Percentiles rank a stretch among this genome's conserved stretches.
phyloP scores from a whole-genome alignment of 306 rosid species.

The Inga oerstediana region DNA sequence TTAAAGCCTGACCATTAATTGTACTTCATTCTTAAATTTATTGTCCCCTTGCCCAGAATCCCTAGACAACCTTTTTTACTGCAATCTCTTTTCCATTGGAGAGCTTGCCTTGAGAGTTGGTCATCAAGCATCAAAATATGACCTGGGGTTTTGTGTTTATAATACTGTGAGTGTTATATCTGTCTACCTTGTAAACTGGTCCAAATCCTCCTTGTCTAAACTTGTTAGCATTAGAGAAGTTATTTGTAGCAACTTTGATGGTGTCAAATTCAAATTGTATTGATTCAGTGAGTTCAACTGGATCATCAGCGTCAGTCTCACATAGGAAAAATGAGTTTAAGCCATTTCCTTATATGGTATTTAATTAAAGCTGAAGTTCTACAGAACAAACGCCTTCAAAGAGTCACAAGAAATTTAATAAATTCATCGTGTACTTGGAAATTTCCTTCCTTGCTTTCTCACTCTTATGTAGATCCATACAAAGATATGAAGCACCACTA shows the following conservation, averaged over 20 bases:
- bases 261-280: constrained; percentile 36
- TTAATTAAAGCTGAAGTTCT: background rate
- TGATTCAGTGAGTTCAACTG: constrained; percentile 20
- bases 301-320: constrained; percentile 17
- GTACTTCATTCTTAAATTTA: constrained; percentile 61
- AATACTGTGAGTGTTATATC: background rate
- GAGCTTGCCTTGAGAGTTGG: constrained; percentile 42
- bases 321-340: background rate
- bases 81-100: constrained; percentile 42
- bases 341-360: background rate
- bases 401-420: background rate
- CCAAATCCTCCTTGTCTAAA: constrained; percentile 73
- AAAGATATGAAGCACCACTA: constrained; percentile 25
- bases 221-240: constrained; percentile 52
- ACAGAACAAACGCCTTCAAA: background rate
- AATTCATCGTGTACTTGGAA: constrained; percentile 21
- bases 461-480: constrained; percentile 34
- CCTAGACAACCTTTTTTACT: constrained; percentile 43
- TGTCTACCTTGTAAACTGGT: constrained; percentile 54
- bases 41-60: constrained; percentile 48
- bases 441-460: constrained; percentile 23
- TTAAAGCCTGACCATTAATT: constrained; percentile 46
- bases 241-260: constrained; percentile 41
- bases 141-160: background rate
- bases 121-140: background rate